Evolutionary conservation across 2,329 filamentous ascomycete genomes (phyloP), one percentile per base, ranked within the genome.

Genomic region (Sporothrix dimorphospora): DNA sequence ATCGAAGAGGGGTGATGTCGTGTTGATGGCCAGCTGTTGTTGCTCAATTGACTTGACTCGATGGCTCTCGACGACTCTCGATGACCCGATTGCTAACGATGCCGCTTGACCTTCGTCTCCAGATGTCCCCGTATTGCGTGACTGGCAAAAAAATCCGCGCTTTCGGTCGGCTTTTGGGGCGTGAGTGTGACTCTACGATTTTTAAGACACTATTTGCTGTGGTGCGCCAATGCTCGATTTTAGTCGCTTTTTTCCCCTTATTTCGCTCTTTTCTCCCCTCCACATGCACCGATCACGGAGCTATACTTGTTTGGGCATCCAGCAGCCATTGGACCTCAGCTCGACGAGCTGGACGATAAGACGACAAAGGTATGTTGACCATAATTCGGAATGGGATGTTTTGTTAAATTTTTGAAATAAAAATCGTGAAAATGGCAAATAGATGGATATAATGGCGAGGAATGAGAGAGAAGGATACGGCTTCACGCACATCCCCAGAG

Each of bases 251-350:
- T 30, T 69, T 55, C n/a, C 47, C 27, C 27, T 19, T 69, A 19
- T 6, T 38, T 21, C 21, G 14, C 11, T 53, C 42, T 34, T 66
- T 70, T 49, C 11, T 19, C 53, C 57, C 66, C 6, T 30, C 42
- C 8, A 8, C 42, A 24, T 49, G 65, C 47, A 45, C 67, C 67
- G 67, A 69, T 69, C 51, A 12, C 67, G 67, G 67, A 69, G 67
- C 49, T 69, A 51, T 65, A 27, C 42, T 71, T 53, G 47, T 71
- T 71, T 65, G 42, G 53, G 53, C 45, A 30, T 14, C 16, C 21
- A 49, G 27, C 42, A 34, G 53, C 24, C 24, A 57, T 30, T 27
- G 4, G 12, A 57, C 27, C 11, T 19, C 14, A 34, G 27, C 14
- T 27, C 1, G 21, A 4, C 19, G n/a, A 21, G 8, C 16, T n/a